These are phyloP conservation scores for Sclerotinia subarctica DNA, from an alignment of 2,329 filamentous ascomycete genomes.

Conservation along the genomic window DNA sequence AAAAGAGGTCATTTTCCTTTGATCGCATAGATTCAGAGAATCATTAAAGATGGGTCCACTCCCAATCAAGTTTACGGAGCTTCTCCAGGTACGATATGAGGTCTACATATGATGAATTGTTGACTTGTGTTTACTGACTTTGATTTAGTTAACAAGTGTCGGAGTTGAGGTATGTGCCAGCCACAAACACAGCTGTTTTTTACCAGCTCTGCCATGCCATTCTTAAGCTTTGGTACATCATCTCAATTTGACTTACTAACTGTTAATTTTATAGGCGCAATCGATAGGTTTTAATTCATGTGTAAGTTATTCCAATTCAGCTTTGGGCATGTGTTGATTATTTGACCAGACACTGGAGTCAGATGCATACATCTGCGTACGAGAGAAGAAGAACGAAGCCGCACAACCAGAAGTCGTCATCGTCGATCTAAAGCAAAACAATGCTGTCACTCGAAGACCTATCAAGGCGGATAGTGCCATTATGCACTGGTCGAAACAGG, in stretches of 20 bases:
- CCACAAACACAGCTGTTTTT: conserved; percentile 22
- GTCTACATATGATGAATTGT: conserved; percentile 70
- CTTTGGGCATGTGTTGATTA: conserved; percentile 21
- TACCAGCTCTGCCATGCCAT: conserved; percentile 19
- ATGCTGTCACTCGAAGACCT: conserved; percentile 88
- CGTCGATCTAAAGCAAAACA: conserved; percentile 94
- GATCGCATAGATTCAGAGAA: conserved; percentile 25
- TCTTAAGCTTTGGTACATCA: conserved; percentile 28
- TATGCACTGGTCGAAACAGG: conserved; percentile 96
- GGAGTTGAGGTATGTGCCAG: conserved; percentile 50
- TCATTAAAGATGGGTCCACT: conserved; percentile 47
- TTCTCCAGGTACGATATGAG: conserved; percentile 82
- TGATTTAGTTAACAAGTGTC: conserved; percentile 48
- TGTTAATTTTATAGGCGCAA: conserved; percentile 50
- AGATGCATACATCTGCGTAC: conserved; percentile 92
- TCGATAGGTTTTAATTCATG: conserved; percentile 86
- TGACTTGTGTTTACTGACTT: conserved; percentile 32
- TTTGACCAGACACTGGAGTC: conserved; percentile 84
- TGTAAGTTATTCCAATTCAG: conserved; percentile 52
- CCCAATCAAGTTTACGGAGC: conserved; percentile 91
- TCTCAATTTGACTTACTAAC: conserved; percentile 29
- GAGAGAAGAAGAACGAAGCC: conserved; percentile 84
- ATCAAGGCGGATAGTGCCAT: conserved; percentile 99
- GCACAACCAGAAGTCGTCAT: conserved; percentile 93
- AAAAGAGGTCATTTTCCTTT: conserved; percentile 29